Evolutionary conservation across 2,329 filamentous ascomycete species (phyloP), one percentile per base, ranked within the genome.

Genomic region (Penicillium occitanis): DNA sequence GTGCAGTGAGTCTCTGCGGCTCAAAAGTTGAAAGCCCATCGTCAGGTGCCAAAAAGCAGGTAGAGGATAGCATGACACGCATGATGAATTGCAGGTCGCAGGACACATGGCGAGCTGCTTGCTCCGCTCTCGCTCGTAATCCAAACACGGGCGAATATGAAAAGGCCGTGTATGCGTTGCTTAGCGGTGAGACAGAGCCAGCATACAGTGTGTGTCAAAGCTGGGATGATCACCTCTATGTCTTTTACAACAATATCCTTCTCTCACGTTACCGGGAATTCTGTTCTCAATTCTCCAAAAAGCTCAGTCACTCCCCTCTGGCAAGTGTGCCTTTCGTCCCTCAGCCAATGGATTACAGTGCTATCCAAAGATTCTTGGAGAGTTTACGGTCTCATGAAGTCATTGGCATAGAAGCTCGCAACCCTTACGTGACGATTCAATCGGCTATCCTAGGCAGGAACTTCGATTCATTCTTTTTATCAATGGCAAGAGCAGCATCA

Each of bases 181-280:
- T 99, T n/a, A 90, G 91, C 50, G 95, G 95, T 60, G 92, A 97
- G 73, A 85, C 93, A 60, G 81, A 86, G 44, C 91, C 90, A 61
- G 91, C 96, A 11, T 88, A 91, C 73, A 87, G 87, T 69, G 88
- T 94, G 46, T 93, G 91, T 74, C 84, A 86, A 61, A 88, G 85
- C 25, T 96, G 93, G 90, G 92, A 97, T 70, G 94, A 98, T 73
- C 88, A 90, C 71, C 84, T 97, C 19, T 97, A 95, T 76, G 89
- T 90, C 42, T 88, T 93, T 75, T 95, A 95, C 81, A 97, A 96
- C 73, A 89, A 91, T n/a, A 82, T 94, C 5, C 79, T 97, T 10
- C 86, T 93, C 63, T 87, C 88, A 2, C 90, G 94, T 71, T 94
- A 96, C 74, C 91, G 94, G 71, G 81, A 82, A 2, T 96, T 90